A percentile compares a stretch with the other conserved stretches of the same genome.
Evolutionary conservation across 768 basidiomycete species (phyloP).

Genomic region (Nevesoporus exiguus): DNA sequence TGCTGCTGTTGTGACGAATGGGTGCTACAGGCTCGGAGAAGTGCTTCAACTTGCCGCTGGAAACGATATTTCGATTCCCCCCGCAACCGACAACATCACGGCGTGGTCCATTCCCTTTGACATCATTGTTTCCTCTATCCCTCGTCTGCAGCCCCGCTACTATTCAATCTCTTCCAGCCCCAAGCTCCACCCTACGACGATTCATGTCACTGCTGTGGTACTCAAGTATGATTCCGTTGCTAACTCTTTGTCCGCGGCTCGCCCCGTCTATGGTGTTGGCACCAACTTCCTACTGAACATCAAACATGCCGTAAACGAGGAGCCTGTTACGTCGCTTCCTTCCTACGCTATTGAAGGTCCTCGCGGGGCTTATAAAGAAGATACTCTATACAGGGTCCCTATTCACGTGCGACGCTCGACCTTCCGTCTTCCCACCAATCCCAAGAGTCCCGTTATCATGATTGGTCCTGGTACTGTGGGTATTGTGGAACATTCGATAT

Average conservation of each 20-base stretch:
- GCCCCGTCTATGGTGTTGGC: constrained; percentile 84
- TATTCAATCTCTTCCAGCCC: constrained; percentile 99
- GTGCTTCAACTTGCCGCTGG: constrained; percentile 88
- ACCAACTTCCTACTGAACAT: constrained; percentile 96
- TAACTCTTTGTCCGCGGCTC: constrained; percentile 47
- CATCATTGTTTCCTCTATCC: constrained; percentile 88
- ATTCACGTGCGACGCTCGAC: constrained; percentile 95
- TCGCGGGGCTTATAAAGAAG: constrained; percentile 74
- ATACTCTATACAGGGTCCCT: constrained; percentile 76
- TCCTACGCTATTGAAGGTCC: constrained; percentile 89
- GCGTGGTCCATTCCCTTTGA: constrained; percentile 94
- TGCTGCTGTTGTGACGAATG: constrained; percentile 65
- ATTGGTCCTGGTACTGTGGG: constrained; percentile 96
- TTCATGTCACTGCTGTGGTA: constrained; percentile 94
- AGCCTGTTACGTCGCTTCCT: constrained; percentile 55
- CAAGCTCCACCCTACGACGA: constrained; percentile 81
- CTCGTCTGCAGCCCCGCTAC: constrained; percentile 94
- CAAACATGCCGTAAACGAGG: constrained; percentile 67
- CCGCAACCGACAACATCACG: constrained; percentile 74
- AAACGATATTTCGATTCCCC: constrained; percentile 56
- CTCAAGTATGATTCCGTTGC: constrained; percentile 82
- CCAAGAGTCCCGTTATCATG: constrained; percentile 99
- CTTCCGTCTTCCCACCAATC: constrained; percentile 95
- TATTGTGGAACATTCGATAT: constrained; percentile 12
- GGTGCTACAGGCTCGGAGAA: constrained; percentile 90